Evolutionary conservation across 495 filamentous ascomycete genomes (phyloP).

Genomic region (Aspergillus baeticus): DNA sequence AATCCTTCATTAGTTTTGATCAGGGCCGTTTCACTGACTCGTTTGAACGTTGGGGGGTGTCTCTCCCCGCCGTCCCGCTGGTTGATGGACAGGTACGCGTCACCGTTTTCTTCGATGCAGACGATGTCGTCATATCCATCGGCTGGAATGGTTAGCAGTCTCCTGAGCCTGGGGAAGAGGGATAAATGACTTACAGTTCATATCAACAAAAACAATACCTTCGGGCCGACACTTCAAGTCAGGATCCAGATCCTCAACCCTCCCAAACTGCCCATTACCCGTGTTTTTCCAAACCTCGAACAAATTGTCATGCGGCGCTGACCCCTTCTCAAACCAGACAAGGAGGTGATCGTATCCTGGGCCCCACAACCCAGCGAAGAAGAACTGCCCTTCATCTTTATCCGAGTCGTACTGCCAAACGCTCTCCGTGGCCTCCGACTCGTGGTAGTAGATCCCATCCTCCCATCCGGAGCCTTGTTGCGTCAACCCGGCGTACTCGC

Average conservation of each 20-base stretch:
- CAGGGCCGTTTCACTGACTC: neutral
- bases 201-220: constrained; percentile 20
- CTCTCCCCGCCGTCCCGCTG: neutral
- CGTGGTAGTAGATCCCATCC: constrained; percentile 11
- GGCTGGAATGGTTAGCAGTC: neutral
- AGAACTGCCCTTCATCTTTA: neutral
- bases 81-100: constrained; percentile 7
- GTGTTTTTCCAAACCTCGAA: neutral
- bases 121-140: constrained; percentile 24
- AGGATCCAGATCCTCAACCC: neutral
- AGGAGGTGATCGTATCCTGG: neutral
- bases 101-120: constrained; percentile 5
- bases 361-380: neutral
- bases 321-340: neutral
- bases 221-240: neutral
- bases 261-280: neutral
- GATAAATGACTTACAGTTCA: constrained; percentile 24
- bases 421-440: neutral
- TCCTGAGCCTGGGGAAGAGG: neutral
- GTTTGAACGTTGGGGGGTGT: neutral
- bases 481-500: neutral
- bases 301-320: neutral
- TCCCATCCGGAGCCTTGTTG: constrained; percentile 8
- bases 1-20: neutral
- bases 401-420: neutral